phyloP scores from a whole-genome alignment of 1,139 yeast genomes.

The Diutina rugosa region DNA sequence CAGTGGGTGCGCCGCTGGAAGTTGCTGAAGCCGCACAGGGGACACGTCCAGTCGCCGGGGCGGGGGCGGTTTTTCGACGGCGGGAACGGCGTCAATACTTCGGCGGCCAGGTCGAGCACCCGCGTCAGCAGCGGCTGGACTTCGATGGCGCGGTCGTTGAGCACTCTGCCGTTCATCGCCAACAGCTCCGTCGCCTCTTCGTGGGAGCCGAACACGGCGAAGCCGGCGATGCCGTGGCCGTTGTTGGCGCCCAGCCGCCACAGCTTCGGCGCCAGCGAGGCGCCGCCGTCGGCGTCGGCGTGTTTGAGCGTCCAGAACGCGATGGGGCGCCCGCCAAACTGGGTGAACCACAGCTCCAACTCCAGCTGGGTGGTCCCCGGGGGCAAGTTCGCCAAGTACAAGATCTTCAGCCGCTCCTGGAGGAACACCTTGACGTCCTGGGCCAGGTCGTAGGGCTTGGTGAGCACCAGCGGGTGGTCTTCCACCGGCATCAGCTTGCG shows the following conservation, averaged over 20 bases:
- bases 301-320: conserved; percentile 81
- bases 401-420: conserved; percentile 63
- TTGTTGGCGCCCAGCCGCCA: conserved; percentile 13
- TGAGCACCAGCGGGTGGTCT: conserved; percentile 43
- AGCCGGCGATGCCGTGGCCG: conserved; percentile 42
- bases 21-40: conserved; percentile 89
- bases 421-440: conserved; percentile 60
- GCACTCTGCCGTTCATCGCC: conserved; percentile 64
- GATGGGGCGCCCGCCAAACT: conserved; percentile 72
- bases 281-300: conserved; percentile 23
- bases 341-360: conserved; percentile 84
- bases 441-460: conserved; percentile 62
- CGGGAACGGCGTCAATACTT: conserved; percentile 73
- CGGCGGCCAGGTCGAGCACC: conserved; percentile 72
- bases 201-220: conserved; percentile 74
- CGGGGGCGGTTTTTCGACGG: conserved; percentile 83
- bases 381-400: conserved; percentile 68
- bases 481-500: conserved; percentile 41
- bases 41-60: conserved; percentile 98
- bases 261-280: conserved; percentile 5
- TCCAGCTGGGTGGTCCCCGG: conserved; percentile 84
- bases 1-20: conserved; percentile 93
- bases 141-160: conserved; percentile 66
- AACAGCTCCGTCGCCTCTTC: conserved; percentile 77
- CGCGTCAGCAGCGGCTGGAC: conserved; percentile 75